Base-by-base conservation (phyloP, 2,329 filamentous ascomycete species). In the Microsporum audouinii region DNA sequence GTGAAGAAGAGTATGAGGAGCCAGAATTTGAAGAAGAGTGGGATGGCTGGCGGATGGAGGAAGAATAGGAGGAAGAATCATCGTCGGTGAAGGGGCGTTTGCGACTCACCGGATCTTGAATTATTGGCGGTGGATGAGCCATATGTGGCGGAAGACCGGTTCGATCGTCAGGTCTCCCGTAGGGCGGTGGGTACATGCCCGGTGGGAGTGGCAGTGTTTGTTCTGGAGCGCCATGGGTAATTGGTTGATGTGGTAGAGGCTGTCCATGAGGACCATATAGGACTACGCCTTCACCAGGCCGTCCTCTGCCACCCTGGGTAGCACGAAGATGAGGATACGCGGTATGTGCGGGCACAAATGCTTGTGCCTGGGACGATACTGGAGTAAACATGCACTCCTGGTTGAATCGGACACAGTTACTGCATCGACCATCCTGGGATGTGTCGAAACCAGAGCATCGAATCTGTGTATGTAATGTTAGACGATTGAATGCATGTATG, bases 351-450 rank as follows among this genome's bases (percentile, higher is more conserved):
- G 86, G 86, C 38, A 89, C 86, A 69, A 89, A 89, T 8, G 87
- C 86, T 71, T 88, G 86, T 3, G 64, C 60, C 73, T 88, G 86
- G 8, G 85, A 86, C 2, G 85, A 88, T 29, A 89, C 86, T 1
- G 87, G 86, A 0, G 86, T 88, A 73, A 89, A 89, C 73, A 89
- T 84, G 74, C 87, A 89, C 70, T 88, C 85, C 73, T 89, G 86
- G 65, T 86, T 86, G 75, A 89, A 89, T 56, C 86, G 80, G 65
- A 85, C 79, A 70, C 86, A 89, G 71, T 89, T 89, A 68, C 80
- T 83, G 77, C 86, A 89, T 63, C 85, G 83, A 63, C 87, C 87
- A 72, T 88, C 84, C 43, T 85, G 82, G 43, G 85, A 87, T 61
- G 81, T 82, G 68, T 88, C 86, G 70, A 88, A 89, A 33, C 86